These are phyloP conservation scores for Syzygium oleosum DNA, from an alignment of 345 rosid species.

Conservation along the genomic window DNA sequence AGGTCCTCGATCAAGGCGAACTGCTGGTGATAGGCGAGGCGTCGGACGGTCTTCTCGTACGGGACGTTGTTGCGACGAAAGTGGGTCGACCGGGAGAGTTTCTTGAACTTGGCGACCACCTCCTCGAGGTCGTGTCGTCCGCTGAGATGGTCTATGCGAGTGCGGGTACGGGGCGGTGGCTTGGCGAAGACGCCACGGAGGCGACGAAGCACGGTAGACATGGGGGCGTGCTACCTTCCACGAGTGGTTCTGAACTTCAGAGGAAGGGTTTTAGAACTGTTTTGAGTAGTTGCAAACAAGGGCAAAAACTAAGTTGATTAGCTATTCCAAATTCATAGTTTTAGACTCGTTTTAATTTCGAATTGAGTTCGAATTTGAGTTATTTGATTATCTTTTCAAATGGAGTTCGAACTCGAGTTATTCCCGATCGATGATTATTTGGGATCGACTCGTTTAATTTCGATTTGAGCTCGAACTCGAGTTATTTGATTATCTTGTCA, in stretches of 20 bases:
- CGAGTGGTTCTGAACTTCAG: neutral
- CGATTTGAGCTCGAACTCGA: neutral
- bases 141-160: neutral
- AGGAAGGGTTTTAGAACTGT: neutral
- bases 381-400: neutral
- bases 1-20: slow-evolving; percentile 13
- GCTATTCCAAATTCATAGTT: neutral
- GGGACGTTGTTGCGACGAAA: neutral
- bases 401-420: fast-evolving
- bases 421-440: neutral
- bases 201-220: slow-evolving; percentile 1
- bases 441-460: neutral
- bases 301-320: neutral
- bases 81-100: neutral
- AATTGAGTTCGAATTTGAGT: neutral
- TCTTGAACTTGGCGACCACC: neutral
- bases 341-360: neutral
- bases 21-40: slow-evolving; percentile 9
- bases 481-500: neutral
- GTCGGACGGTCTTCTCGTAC: slow-evolving; percentile 4
- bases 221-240: neutral
- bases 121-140: neutral
- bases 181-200: slow-evolving; percentile 2
- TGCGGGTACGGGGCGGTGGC: neutral
- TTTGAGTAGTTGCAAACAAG: neutral